Conservation (phyloP, 2,329 filamentous ascomycete genomes). For the Aspergillus clavatus region DNA sequence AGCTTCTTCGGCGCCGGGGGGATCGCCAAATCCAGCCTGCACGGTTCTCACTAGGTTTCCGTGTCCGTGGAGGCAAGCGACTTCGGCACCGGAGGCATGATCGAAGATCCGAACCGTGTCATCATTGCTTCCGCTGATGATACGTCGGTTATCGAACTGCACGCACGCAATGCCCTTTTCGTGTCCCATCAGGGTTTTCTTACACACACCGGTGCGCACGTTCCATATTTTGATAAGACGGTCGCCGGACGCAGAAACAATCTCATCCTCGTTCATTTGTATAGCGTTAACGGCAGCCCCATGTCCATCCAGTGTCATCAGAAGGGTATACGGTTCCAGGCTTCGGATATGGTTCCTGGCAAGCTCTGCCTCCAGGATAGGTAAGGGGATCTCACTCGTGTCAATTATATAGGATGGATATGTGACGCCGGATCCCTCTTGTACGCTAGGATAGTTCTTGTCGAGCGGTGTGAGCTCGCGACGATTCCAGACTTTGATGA, state of each 20-base stretch:
- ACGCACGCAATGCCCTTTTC: constrained; percentile 96
- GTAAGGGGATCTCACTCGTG: constrained; percentile 40
- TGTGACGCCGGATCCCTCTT: constrained; percentile 38
- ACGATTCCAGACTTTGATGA: constrained; percentile 94
- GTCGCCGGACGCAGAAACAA: constrained; percentile 93
- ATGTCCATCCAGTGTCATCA: constrained; percentile 78
- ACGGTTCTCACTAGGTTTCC: constrained; percentile 84
- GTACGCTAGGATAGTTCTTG: constrained; percentile 42
- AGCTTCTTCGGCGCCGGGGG: constrained; percentile 72
- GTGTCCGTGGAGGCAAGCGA: constrained; percentile 80
- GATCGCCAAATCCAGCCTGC: constrained; percentile 88
- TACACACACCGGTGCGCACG: constrained; percentile 71
- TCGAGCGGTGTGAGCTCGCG: constrained; percentile 52
- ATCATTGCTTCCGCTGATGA: constrained; percentile 94
- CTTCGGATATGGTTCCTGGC: constrained; percentile 38
- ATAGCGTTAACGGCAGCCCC: constrained; percentile 93
- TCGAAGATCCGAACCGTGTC: constrained; percentile 96
- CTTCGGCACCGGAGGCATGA: constrained; percentile 75
- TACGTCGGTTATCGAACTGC: constrained; percentile 87
- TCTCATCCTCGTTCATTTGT: constrained; percentile 76
- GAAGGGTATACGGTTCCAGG: constrained; percentile 65
- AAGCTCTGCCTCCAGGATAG: constrained; percentile 39
- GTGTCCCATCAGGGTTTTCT: constrained; percentile 77
- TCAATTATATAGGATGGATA: constrained; percentile 55
- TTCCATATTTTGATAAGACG: constrained; percentile 93